These are phyloP conservation scores for Asterophora lycoperdoides DNA, from an alignment of 768 basidiomycete species.

Conservation along the genomic window DNA sequence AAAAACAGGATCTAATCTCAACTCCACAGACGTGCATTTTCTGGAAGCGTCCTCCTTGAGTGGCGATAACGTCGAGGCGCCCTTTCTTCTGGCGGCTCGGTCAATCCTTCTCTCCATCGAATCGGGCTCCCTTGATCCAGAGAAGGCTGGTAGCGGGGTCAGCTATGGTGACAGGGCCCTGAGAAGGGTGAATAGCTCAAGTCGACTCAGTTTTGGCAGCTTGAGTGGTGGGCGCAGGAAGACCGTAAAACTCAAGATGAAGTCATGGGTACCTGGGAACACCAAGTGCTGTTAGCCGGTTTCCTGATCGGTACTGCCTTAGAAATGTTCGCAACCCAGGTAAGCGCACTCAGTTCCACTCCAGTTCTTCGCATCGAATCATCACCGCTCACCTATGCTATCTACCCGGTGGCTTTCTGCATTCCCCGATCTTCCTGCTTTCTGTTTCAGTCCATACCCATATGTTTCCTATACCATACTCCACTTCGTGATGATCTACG, in stretches of 20 bases:
- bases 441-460: conserved; percentile 31
- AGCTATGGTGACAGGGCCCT: conserved; percentile 94
- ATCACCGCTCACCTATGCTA: conserved; percentile 1
- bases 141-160: conserved; percentile 91
- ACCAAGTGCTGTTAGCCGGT: conserved; percentile 55
- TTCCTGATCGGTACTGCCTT: neutral
- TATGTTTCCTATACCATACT: conserved; percentile 35
- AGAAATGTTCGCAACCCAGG: neutral
- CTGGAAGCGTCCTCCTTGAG: conserved; percentile 89
- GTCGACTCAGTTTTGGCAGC: conserved; percentile 82
- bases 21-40: conserved; percentile 75
- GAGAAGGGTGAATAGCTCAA: conserved; percentile 87
- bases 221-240: conserved; percentile 62
- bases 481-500: conserved; percentile 17
- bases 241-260: conserved; percentile 56
- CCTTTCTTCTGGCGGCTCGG: conserved; percentile 83
- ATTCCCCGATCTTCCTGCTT: conserved; percentile 5
- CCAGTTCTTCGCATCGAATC: neutral
- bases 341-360: neutral
- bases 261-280: conserved; percentile 56
- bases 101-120: conserved; percentile 89
- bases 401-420: neutral
- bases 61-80: conserved; percentile 92
- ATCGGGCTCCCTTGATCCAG: conserved; percentile 86
- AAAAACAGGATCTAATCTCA: conserved; percentile 4